Base-by-base conservation (phyloP, 1,139 yeast genomes). In the Saccharomycopsis hybrid region DNA sequence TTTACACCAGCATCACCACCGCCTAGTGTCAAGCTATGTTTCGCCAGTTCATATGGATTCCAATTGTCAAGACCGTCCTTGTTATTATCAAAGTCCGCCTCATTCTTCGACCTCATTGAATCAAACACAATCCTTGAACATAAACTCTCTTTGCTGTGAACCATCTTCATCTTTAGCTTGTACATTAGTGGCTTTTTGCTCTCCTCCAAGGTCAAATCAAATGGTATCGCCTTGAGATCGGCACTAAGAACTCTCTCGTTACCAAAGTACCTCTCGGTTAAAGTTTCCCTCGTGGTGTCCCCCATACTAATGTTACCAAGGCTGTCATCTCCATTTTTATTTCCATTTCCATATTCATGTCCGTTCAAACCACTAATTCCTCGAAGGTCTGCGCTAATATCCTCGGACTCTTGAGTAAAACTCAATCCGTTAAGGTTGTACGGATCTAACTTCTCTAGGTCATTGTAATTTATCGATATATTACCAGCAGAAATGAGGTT, bases 181-280 rank as follows among this genome's bases (percentile, higher is more conserved):
- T 24, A 29, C 13, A 35, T 13, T 8, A 24, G 29, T 5, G 30
- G 9, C 11, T 32, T 43, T 7, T 43, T 40, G 8, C 24, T 5
- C 32, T 24, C 41, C 13, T 43, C 29, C 3, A 49, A 13, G 5
- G 48, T 46, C 9, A 49, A 30, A 18, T 49, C 52, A 49, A 49
- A 49, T 29, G 52, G 52, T 2, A 44, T 27, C 5, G 45, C 46
- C 8, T 41, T 41, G 7, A 49, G 37, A 41, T 49, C 52, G 8
- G 31, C 35, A 3, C 35, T 35, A 9, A 49, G 35, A 7, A n/a
- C 43, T 28, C 52, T 45, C n/a, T 18, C 32, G 27, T 18, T 18
- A n/a, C 52, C 52, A 7, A 49, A 42, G 30, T 49, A 49, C 25
- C 42, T 29, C 3, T 49, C 52, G 5, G 52, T 49, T 36, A 49